Conservation (phyloP, 192 early-diverging fungal species). For the Coemansia sp. region DNA sequence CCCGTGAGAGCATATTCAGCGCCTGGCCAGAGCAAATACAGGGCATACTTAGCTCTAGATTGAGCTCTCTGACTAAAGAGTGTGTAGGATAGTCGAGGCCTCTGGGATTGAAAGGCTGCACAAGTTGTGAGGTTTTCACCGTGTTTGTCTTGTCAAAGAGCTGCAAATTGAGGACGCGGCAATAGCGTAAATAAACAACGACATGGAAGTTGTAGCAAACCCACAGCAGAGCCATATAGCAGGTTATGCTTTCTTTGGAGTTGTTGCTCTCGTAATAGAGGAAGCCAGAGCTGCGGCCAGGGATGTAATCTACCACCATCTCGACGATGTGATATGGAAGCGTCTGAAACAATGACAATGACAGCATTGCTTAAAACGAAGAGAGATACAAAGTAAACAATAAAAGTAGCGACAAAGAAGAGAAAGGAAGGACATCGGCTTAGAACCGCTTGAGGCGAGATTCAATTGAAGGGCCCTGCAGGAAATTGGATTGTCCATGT, state of each 20-base stretch:
- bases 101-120: neutral
- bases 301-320: neutral
- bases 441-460: too few species aligned
- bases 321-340: neutral
- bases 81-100: neutral
- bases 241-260: neutral
- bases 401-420: constrained; percentile 2
- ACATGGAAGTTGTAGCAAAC: neutral
- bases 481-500: too few species aligned
- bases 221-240: neutral
- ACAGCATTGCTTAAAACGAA: neutral
- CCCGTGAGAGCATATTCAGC: neutral
- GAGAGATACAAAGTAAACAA: neutral
- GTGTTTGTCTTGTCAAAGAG: neutral
- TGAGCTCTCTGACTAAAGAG: neutral
- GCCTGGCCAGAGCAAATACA: neutral
- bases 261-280: neutral
- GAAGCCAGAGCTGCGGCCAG: neutral
- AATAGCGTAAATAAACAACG: neutral
- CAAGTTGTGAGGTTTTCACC: neutral
- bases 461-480: too few species aligned
- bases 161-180: neutral
- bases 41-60: neutral
- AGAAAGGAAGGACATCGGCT: neutral
- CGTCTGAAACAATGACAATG: neutral